Percentiles rank a stretch among this genome's conserved stretches.
These are phyloP conservation scores for Sophora flavescens DNA, from an alignment of 306 rosid species.

Conservation along the genomic window DNA sequence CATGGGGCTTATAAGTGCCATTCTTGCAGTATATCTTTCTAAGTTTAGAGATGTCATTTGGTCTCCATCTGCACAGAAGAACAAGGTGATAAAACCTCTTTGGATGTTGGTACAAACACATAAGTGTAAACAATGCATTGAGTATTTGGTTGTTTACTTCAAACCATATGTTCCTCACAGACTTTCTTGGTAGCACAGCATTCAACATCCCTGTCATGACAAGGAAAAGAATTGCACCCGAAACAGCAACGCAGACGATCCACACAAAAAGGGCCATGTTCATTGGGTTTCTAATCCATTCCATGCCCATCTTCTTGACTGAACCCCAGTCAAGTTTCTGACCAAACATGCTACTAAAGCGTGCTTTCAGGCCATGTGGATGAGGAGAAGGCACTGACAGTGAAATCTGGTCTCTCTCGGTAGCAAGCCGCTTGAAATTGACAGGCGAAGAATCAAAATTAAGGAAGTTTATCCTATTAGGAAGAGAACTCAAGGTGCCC, in stretches of 20 bases:
- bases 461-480: conserved; percentile 58
- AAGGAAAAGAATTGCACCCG: conserved; percentile 88
- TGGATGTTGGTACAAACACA: conserved; percentile 94
- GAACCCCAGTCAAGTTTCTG: conserved; percentile 77
- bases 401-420: conserved; percentile 71
- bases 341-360: conserved; percentile 57
- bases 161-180: conserved; percentile 81
- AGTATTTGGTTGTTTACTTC: conserved; percentile 95
- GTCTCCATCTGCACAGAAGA: conserved; percentile 80
- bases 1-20: conserved; percentile 88
- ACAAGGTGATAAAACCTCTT: conserved; percentile 81
- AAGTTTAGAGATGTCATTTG: conserved; percentile 69
- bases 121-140: conserved; percentile 89
- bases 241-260: conserved; percentile 78
- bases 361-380: conserved; percentile 58
- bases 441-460: conserved; percentile 84
- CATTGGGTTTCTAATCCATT: conserved; percentile 82
- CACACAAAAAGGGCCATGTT: conserved; percentile 90
- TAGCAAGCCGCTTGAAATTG: conserved; percentile 66
- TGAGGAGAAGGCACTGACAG: conserved; percentile 63
- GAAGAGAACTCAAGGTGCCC: conserved; percentile 38
- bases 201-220: conserved; percentile 98
- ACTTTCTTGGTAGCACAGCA: conserved; percentile 63
- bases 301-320: conserved; percentile 58
- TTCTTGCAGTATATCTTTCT: conserved; percentile 82